Base-by-base conservation (phyloP, 768 basidiomycete species). In the Kwoniella botswanensis region DNA sequence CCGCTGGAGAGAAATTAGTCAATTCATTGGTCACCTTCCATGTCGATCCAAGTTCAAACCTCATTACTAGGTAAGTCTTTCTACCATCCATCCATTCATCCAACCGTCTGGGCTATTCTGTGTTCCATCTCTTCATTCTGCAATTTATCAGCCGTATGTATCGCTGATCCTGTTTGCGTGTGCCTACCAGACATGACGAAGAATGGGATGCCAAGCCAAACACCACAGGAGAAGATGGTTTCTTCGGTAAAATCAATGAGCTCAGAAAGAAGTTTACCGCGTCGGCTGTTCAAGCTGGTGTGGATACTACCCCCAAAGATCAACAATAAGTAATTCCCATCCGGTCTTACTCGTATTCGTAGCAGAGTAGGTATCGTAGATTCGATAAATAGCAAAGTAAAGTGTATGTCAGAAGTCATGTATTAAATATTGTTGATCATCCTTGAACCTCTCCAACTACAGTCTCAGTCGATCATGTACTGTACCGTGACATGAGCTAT, bases 201-300 rank as follows among this genome's bases (percentile, higher is more conserved):
- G 76, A 82, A 63, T 82, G 82, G 82, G 78, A 77, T 42, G 80
- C 74, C 46, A 76, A 81, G 74, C 68, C 72, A 26, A 81, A 82
- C 73, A 72, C 80, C 3, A 76, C 74, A 15, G 69, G 74, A 6
- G 74, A 75, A 29, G 80, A 80, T 50, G 82, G 82, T 6, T 81
- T 82, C 79, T 76, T 81, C 29, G 82, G 82, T 15, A 76, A 73
- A 56, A 55, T 82, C 71, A 81, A 81, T 61, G 79, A 82, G 66
- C 41, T 73, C 11, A 70, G 82, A 50, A 82, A 82, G 79, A 81
- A 77, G 73, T 60, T 73, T 42, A 79, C 74, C 13, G 82, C 82
- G 13, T 64, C 74, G 50, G 35, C 73, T 44, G 75, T 79, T 42
- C 72, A 78, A 29, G 63, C 68, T 17, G 72, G 71, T n/a, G 74